These are phyloP conservation scores for Pythium rishiriense DNA, from an alignment of 352 stramenopile genomes.

Conservation along the genomic window DNA sequence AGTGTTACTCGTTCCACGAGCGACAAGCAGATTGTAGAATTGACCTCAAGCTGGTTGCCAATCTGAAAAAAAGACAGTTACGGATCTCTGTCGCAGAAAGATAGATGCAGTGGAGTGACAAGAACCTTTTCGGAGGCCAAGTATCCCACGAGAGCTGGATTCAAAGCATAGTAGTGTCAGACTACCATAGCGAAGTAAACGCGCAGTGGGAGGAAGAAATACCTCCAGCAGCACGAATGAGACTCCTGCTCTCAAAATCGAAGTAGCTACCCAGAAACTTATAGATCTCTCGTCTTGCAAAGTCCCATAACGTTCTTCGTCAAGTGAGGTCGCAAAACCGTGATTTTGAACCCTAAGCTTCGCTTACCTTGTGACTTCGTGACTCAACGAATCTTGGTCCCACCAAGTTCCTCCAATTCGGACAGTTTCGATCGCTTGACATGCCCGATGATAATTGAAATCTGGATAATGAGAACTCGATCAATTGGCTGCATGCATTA, in stretches of 20 bases:
- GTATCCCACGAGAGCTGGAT: slow-evolving; percentile 63
- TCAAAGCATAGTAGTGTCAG: not conserved
- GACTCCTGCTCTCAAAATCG: slow-evolving; percentile 71
- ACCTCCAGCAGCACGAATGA: slow-evolving; percentile 80
- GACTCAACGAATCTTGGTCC: slow-evolving; percentile 27
- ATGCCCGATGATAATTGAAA: slow-evolving; percentile 75
- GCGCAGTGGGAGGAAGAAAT: not conserved
- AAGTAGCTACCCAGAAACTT: slow-evolving; percentile 77
- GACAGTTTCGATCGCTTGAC: slow-evolving; percentile 64
- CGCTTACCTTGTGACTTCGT: slow-evolving; percentile 28
- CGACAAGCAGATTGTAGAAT: slow-evolving; percentile 51
- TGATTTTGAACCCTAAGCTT: too few relatives aligned
- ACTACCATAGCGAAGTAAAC: not conserved
- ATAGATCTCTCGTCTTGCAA: slow-evolving; percentile 53
- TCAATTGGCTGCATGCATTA: not conserved
- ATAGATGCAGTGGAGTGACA: too few relatives aligned
- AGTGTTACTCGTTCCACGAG: slow-evolving; percentile 66
- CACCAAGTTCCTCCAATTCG: slow-evolving; percentile 48
- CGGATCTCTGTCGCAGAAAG: too few relatives aligned
- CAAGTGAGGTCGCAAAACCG: not conserved
- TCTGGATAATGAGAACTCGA: slow-evolving; percentile 37
- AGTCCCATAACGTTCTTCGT: not conserved
- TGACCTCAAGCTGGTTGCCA: slow-evolving; percentile 76
- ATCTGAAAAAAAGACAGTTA: slow-evolving; percentile 42
- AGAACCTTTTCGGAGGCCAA: slow-evolving; percentile 69